A percentile compares a stretch with the other conserved stretches of the same genome.
These are phyloP conservation scores for Anthracocystis panici-leucophaei DNA, from an alignment of 1,284 basidiomycete genomes.

Conservation along the genomic window DNA sequence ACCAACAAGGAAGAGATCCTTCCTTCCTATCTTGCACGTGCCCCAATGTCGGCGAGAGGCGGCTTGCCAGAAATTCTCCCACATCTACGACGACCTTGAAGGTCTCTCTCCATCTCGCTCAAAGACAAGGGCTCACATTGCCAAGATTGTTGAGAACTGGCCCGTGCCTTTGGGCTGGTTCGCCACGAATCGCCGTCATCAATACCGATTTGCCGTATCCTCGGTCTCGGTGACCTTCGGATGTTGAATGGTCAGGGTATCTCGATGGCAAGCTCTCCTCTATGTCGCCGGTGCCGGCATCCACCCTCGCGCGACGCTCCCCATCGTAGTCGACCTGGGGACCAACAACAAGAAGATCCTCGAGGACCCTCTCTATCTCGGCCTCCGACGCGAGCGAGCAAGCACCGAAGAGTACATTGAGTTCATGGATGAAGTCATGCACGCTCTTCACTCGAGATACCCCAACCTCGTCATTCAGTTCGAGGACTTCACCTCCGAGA, in stretches of 20 bases:
- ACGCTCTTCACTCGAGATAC: conserved; percentile 74
- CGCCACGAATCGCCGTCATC: conserved; percentile 70
- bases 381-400: conserved; percentile 72
- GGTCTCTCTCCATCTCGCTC: conserved; percentile 68
- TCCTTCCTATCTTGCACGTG: conserved; percentile 86
- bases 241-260: conserved; percentile 82
- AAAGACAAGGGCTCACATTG: conserved; percentile 83
- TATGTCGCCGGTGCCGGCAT: conserved; percentile 92
- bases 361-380: conserved; percentile 90
- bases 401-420: conserved; percentile 71
- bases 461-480: conserved; percentile 88
- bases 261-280: conserved; percentile 91
- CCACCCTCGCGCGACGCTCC: conserved; percentile 84
- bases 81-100: conserved; percentile 83
- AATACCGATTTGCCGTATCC: conserved; percentile 89
- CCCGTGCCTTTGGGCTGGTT: conserved; percentile 73
- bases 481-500: conserved; percentile 73
- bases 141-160: conserved; percentile 80
- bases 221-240: conserved; percentile 92
- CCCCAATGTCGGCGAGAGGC: conserved; percentile 91
- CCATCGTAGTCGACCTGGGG: conserved; percentile 79
- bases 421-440: conserved; percentile 95
- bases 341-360: conserved; percentile 86
- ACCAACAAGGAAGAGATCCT: conserved; percentile 75
- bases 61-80: conserved; percentile 80